Conservation (phyloP, 495 filamentous ascomycete genomes). For the Beverwykella pulmonaria region DNA sequence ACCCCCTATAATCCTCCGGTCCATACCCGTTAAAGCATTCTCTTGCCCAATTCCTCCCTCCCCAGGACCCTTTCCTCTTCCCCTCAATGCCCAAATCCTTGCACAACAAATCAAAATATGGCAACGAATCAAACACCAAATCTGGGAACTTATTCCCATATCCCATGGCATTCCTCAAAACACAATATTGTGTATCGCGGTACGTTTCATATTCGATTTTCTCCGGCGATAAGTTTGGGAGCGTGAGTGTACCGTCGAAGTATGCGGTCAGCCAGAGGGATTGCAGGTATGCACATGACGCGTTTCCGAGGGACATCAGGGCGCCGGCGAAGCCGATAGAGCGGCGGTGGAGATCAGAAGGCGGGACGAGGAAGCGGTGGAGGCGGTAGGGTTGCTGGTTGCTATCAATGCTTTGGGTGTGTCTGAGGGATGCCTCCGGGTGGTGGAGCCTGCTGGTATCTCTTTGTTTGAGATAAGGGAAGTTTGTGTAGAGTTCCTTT, state of each 20-base stretch:
- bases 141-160: slow-evolving; percentile 38
- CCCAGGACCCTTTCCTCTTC: slow-evolving; percentile 30
- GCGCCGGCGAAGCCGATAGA: slow-evolving; percentile 71
- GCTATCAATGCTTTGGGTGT: slow-evolving; percentile 1
- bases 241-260: slow-evolving; percentile 32
- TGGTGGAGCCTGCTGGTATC: slow-evolving; percentile 30
- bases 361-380: slow-evolving; percentile 71
- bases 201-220: slow-evolving; percentile 29
- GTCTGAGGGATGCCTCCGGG: slow-evolving; percentile 19
- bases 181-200: slow-evolving; percentile 29
- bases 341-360: slow-evolving; percentile 57
- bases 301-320: slow-evolving; percentile 64
- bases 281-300: slow-evolving; percentile 65
- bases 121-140: slow-evolving; percentile 36
- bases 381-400: slow-evolving; percentile 45
- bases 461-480: slow-evolving; percentile 27
- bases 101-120: slow-evolving; percentile 37
- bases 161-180: slow-evolving; percentile 28
- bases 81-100: slow-evolving; percentile 32
- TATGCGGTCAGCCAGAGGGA: slow-evolving; percentile 74
- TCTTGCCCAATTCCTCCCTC: background rate
- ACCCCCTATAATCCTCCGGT: slow-evolving; percentile 31
- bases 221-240: slow-evolving; percentile 8
- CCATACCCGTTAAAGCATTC: slow-evolving; percentile 25
- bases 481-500: slow-evolving; percentile 6